Evolutionary conservation across 352 stramenopile genomes (phyloP).

Genomic region (Pythium volutum): DNA sequence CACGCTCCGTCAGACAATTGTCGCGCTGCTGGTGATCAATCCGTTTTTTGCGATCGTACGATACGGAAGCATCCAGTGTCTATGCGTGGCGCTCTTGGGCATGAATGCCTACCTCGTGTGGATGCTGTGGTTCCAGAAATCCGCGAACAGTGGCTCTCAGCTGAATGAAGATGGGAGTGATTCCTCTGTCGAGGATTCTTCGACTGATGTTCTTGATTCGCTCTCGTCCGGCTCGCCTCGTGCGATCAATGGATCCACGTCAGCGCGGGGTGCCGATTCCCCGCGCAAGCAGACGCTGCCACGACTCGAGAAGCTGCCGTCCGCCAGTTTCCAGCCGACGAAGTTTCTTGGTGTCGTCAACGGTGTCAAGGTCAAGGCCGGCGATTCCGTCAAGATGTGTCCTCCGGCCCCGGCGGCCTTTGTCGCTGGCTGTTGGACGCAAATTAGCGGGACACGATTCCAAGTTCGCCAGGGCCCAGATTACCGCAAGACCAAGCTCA

Average conservation of each 20-base stretch:
- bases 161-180: background rate
- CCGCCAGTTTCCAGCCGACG: conserved; percentile 11
- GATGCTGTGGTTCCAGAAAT: conserved; percentile 14
- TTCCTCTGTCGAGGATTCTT: background rate
- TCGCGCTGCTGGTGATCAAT: conserved; percentile 13
- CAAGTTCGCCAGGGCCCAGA: conserved; percentile 84
- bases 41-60: conserved; percentile 9
- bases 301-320: conserved; percentile 19
- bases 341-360: conserved; percentile 12
- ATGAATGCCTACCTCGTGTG: conserved; percentile 19
- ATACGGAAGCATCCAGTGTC: conserved; percentile 13
- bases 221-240: conserved; percentile 1
- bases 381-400: conserved; percentile 55
- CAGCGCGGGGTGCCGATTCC: conserved; percentile 1
- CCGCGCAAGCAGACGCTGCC: conserved; percentile 18
- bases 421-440: conserved; percentile 52
- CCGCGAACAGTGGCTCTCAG: background rate
- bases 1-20: conserved; percentile 5
- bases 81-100: conserved; percentile 4
- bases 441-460: conserved; percentile 65
- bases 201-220: background rate
- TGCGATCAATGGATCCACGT: conserved; percentile 1
- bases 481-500: conserved; percentile 73
- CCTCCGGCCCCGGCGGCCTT: conserved; percentile 30
- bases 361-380: conserved; percentile 45